These are phyloP conservation scores for Aspergillus ellipticus DNA, from an alignment of 495 filamentous ascomycete genomes.

Conservation along the genomic window DNA sequence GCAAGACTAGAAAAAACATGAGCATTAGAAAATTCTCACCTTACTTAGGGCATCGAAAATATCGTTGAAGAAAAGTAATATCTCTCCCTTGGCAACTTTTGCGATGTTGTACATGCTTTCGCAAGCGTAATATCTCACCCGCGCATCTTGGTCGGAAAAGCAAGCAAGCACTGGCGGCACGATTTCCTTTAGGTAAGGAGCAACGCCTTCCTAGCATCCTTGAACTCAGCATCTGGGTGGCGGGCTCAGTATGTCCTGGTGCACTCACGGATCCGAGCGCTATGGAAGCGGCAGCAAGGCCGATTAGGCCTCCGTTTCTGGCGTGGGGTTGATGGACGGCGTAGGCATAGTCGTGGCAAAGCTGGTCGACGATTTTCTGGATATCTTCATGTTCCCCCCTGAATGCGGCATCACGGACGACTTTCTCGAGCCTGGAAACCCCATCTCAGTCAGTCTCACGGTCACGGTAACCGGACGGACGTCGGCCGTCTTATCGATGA, in stretches of 20 bases:
- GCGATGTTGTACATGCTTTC: slow-evolving; percentile 99
- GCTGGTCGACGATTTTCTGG: slow-evolving; percentile 83
- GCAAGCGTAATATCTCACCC: slow-evolving; percentile 97
- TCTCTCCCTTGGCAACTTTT: slow-evolving; percentile 98
- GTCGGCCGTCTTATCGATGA: not conserved
- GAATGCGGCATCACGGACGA: slow-evolving; percentile 80
- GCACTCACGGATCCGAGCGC: slow-evolving; percentile 81
- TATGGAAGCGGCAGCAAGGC: slow-evolving; percentile 93
- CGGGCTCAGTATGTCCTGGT: not conserved
- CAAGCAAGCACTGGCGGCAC: slow-evolving; percentile 98
- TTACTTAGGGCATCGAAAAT: slow-evolving; percentile 97
- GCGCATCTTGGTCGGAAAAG: slow-evolving; percentile 96
- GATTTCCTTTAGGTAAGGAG: slow-evolving; percentile 84
- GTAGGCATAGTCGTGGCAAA: slow-evolving; percentile 97
- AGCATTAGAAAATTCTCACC: slow-evolving; percentile 45
- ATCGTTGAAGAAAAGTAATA: slow-evolving; percentile 92
- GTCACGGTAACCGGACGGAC: not conserved
- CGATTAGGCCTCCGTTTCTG: slow-evolving; percentile 93
- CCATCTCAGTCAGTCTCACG: slow-evolving; percentile 8
- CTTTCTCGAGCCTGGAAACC: slow-evolving; percentile 71
- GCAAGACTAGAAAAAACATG: not conserved
- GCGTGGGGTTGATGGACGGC: slow-evolving; percentile 97
- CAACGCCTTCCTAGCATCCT: slow-evolving; percentile 67
- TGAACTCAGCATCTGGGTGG: slow-evolving; percentile 20
- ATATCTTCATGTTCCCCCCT: slow-evolving; percentile 74